These are phyloP conservation scores for Sporisorium graminicola DNA, from an alignment of 1,284 basidiomycete genomes.

Conservation along the genomic window DNA sequence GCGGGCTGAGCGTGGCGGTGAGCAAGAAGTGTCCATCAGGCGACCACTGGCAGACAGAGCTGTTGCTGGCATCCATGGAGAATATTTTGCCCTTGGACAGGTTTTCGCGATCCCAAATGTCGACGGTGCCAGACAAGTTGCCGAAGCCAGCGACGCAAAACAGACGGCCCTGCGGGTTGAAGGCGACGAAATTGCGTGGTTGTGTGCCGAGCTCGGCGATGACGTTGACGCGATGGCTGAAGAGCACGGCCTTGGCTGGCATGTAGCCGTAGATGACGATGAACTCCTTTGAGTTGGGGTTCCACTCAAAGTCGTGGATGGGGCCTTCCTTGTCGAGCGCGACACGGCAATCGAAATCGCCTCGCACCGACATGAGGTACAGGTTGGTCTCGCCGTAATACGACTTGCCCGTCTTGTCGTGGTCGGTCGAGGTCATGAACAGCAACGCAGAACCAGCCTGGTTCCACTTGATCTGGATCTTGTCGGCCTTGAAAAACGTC, in stretches of 20 bases:
- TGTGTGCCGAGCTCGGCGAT: constrained; percentile 90
- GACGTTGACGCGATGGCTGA: constrained; percentile 88
- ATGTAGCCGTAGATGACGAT: constrained; percentile 96
- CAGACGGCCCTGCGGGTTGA: constrained; percentile 93
- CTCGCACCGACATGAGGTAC: constrained; percentile 93
- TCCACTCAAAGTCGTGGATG: constrained; percentile 96
- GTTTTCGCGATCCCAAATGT: constrained; percentile 89
- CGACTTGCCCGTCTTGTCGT: constrained; percentile 95
- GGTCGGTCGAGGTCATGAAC: constrained; percentile 92
- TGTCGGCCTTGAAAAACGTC: constrained; percentile 96
- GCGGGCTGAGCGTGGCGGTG: constrained; percentile 92
- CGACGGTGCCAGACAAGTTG: constrained; percentile 92
- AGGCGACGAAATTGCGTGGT: constrained; percentile 90
- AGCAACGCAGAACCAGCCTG: constrained; percentile 80
- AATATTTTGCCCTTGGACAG: constrained; percentile 79
- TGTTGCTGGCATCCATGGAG: constrained; percentile 92
- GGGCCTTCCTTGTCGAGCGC: constrained; percentile 96
- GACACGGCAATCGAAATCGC: constrained; percentile 92
- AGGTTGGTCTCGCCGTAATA: constrained; percentile 98
- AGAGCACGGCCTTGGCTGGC: constrained; percentile 92
- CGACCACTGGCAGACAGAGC: constrained; percentile 93
- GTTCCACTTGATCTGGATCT: constrained; percentile 96
- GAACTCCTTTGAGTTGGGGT: constrained; percentile 92
- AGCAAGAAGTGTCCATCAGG: constrained; percentile 92
- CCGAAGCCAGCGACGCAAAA: constrained; percentile 93